phyloP scores from a whole-genome alignment of 2,329 filamentous ascomycete genomes.

The Cercospora zeae-maydis region DNA sequence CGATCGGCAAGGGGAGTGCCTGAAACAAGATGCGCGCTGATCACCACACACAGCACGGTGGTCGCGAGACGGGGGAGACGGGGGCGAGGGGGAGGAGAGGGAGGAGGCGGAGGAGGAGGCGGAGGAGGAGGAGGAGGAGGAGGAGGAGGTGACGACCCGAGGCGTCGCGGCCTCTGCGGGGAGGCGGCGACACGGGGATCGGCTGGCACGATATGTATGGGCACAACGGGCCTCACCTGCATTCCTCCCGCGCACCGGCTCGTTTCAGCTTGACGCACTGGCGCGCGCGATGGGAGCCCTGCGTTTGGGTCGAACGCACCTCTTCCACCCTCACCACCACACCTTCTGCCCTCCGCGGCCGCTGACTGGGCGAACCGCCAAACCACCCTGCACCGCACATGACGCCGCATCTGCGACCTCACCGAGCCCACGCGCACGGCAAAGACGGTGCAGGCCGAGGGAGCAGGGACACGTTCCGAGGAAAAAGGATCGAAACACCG shows the following conservation, averaged over 20 bases:
- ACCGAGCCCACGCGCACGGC: neutral
- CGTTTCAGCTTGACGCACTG: slow-evolving; percentile 7
- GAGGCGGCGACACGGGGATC: too few species aligned
- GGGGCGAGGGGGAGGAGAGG: too few species aligned
- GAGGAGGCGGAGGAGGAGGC: neutral
- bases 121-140: neutral
- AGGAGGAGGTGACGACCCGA: neutral
- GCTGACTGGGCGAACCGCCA: slow-evolving; percentile 1
- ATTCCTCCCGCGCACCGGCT: neutral
- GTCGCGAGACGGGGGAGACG: neutral
- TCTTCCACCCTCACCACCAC: neutral
- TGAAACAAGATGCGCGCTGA: neutral
- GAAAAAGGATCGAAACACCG: neutral
- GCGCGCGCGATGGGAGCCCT: neutral
- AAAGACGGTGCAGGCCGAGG: neutral
- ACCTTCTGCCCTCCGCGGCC: neutral
- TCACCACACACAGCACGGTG: neutral
- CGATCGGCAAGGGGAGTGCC: neutral
- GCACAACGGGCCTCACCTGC: neutral
- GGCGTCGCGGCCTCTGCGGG: too few species aligned
- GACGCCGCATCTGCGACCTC: slow-evolving; percentile 1
- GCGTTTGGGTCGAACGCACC: neutral
- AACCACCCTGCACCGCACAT: neutral
- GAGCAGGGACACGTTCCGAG: neutral
- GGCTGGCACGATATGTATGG: neutral